Percentiles rank a stretch among this genome's conserved stretches.
These are phyloP conservation scores for Fragaria vesca DNA, from an alignment of 306 rosid species.

Conservation along the genomic window DNA sequence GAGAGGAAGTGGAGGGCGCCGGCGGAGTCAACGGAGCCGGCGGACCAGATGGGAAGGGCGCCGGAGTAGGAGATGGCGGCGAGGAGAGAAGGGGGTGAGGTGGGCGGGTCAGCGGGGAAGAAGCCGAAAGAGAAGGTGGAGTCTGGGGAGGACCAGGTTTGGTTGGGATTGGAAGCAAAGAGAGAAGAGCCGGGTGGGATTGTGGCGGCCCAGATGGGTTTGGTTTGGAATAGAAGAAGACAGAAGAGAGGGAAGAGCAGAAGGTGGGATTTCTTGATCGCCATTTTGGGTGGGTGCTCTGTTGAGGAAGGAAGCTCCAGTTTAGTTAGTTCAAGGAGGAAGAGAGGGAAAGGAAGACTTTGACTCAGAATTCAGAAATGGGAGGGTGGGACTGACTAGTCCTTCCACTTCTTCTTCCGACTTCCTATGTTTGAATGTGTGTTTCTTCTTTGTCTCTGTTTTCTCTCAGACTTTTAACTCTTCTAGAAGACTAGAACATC, in stretches of 20 bases:
- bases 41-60: slow-evolving; percentile 63
- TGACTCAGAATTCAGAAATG: not conserved
- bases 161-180: slow-evolving; percentile 38
- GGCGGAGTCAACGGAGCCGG: slow-evolving; percentile 50
- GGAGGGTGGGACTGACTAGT: too few relatives aligned
- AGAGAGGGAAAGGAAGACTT: slow-evolving; percentile 12
- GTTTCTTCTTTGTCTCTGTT: too few relatives aligned
- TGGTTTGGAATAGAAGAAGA: not conserved
- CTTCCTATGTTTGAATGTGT: too few relatives aligned
- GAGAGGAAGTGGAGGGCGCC: slow-evolving; percentile 49
- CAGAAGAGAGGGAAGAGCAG: slow-evolving; percentile 1
- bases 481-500: too few relatives aligned
- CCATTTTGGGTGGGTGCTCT: slow-evolving; percentile 4
- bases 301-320: not conserved
- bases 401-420: too few relatives aligned
- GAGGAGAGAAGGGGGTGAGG: slow-evolving; percentile 47
- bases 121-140: slow-evolving; percentile 47
- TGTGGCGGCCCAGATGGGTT: slow-evolving; percentile 9
- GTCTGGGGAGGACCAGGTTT: slow-evolving; percentile 48
- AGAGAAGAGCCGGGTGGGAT: slow-evolving; percentile 47
- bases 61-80: slow-evolving; percentile 56
- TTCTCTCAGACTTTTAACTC: too few relatives aligned
- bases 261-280: not conserved
- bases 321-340: not conserved
- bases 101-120: slow-evolving; percentile 38